Base-by-base conservation (phyloP, 305 asterid genomes). In the Withania somnifera region DNA sequence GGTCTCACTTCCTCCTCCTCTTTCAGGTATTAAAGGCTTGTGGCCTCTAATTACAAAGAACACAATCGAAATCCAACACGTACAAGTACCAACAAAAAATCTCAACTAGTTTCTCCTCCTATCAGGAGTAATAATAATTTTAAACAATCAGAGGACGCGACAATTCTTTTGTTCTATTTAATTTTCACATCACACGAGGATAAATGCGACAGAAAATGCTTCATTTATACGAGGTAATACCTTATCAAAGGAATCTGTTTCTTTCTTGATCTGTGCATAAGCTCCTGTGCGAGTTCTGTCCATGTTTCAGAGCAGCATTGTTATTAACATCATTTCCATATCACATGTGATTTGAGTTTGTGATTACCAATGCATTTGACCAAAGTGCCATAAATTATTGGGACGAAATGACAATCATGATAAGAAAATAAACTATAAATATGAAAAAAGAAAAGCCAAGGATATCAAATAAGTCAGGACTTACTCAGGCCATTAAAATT, bases 211-310 rank as follows among this genome's bases (percentile, higher is more conserved):
- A 47, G 79, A 75, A 75, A 75, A 75, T 75, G 79, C 40, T 75
- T 75, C 79, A 75, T 26, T 75, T 26, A 28, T 9, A 75, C 47
- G 45, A 47, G 26, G 28, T 50, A 75, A 67, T 92, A 97, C 98
- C 99, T 97, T 93, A 86, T 94, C 94, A 90, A 97, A 94, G 30
- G 98, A 93, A 66, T 89, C 93, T 24, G 94, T 84, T 69, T 89
- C 96, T 83, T 89, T 94, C 83, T 86, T 87, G 84, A 83, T 82
- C 68, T 89, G 83, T 80, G 86, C 84, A 85, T 80, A 83, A 82
- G 86, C 84, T 85, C 84, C 86, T 8, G 50, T 60, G 22, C 69
- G 78, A 71, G 64, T 79, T 92, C 97, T 92, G 93, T 85, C 84
- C 91, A 85, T 84, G 60, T 68, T 32, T 82, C 66, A 53, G 64